Conservation (phyloP, 2,329 filamentous ascomycete species). For the Venturia nashicola region DNA sequence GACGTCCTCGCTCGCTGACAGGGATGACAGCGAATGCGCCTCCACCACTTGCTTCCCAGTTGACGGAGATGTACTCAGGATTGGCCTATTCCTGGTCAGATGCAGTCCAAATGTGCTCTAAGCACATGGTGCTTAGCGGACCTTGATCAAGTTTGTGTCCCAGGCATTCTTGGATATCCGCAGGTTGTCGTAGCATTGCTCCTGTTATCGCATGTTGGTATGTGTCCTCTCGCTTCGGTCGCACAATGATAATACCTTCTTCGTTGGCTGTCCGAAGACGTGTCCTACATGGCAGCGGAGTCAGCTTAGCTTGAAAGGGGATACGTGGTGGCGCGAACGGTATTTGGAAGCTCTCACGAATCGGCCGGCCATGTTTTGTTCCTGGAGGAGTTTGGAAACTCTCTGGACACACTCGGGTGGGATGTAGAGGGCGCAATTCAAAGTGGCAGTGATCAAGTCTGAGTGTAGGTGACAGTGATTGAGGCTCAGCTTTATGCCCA, state of each 20-base stretch:
- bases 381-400: background rate
- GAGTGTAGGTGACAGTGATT: background rate
- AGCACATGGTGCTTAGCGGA: slow-evolving; percentile 33
- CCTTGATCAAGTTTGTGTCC: slow-evolving; percentile 98
- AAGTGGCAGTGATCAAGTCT: background rate
- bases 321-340: slow-evolving; percentile 36
- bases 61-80: slow-evolving; percentile 89
- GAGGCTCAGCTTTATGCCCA: background rate
- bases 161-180: slow-evolving; percentile 97
- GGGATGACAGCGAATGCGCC: slow-evolving; percentile 96
- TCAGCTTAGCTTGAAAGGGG: slow-evolving; percentile 13
- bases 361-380: slow-evolving; percentile 48
- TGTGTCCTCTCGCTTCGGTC: background rate
- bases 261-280: slow-evolving; percentile 90
- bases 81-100: slow-evolving; percentile 53
- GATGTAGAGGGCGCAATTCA: background rate
- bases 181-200: slow-evolving; percentile 97
- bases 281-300: slow-evolving; percentile 56
- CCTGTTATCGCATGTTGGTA: slow-evolving; percentile 30
- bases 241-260: slow-evolving; percentile 46
- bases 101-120: slow-evolving; percentile 9
- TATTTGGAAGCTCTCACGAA: slow-evolving; percentile 66
- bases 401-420: background rate
- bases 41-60: slow-evolving; percentile 94
- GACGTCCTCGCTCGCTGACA: slow-evolving; percentile 73